These are phyloP conservation scores for Pythium pyrilobum DNA, from an alignment of 352 stramenopile species.

Conservation along the genomic window DNA sequence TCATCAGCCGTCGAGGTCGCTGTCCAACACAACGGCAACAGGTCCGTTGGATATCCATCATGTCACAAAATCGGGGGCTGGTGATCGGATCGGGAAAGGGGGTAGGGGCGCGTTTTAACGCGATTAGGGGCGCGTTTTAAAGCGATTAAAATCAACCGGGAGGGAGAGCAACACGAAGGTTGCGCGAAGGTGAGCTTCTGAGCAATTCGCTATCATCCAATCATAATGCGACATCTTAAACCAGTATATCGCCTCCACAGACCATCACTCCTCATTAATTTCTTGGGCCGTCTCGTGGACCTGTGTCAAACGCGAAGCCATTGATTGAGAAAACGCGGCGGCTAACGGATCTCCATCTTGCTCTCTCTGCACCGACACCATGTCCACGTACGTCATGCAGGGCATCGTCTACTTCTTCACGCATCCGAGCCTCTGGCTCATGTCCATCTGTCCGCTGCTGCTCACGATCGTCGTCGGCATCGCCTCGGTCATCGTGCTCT, in stretches of 20 bases:
- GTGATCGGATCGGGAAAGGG: too few species aligned
- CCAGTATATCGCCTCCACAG: too few species aligned
- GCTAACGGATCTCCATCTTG: background rate
- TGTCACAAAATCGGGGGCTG: too few species aligned
- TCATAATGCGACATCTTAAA: background rate
- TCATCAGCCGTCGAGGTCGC: too few species aligned
- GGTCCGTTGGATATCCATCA: too few species aligned
- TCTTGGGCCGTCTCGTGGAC: too few species aligned
- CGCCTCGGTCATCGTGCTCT: conserved; percentile 37
- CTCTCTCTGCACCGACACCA: conserved; percentile 5
- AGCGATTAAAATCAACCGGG: too few species aligned
- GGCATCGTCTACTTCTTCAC: conserved; percentile 50
- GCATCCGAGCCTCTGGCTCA: conserved; percentile 55
- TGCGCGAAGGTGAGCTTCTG: background rate
- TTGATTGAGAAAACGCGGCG: background rate
- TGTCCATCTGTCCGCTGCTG: conserved; percentile 47
- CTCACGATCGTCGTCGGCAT: conserved; percentile 50
- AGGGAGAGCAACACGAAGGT: background rate
- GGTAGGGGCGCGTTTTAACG: too few species aligned
- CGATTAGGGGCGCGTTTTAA: too few species aligned
- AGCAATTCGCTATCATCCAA: too few species aligned
- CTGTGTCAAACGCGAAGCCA: background rate
- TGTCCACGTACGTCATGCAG: conserved; percentile 51
- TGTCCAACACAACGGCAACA: too few species aligned
- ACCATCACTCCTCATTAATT: background rate